phyloP scores from a whole-genome alignment of 164 flowering plant genomes.

The Dillenia turbinata region DNA sequence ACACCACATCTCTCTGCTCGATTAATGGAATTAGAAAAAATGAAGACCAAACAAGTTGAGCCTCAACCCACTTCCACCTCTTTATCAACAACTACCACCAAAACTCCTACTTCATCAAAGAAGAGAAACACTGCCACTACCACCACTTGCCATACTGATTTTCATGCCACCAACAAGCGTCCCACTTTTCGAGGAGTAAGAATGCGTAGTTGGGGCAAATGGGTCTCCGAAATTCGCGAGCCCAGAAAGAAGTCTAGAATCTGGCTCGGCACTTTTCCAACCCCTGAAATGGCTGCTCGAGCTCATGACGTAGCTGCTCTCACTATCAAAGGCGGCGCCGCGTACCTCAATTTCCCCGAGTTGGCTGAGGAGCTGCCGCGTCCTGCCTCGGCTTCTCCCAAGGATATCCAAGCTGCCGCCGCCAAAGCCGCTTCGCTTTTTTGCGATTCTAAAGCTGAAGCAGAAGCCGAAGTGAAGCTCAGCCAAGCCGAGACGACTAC shows the following conservation, averaged over 20 bases:
- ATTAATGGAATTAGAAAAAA: too few relatives aligned
- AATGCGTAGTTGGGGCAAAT: slow-evolving; percentile 34
- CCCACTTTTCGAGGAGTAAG: slow-evolving; percentile 29
- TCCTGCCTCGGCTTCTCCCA: slow-evolving; percentile 29
- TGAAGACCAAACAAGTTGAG: too few relatives aligned
- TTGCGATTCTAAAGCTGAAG: not conserved
- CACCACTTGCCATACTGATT: too few relatives aligned
- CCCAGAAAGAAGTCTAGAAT: slow-evolving; percentile 51
- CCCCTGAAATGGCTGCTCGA: slow-evolving; percentile 57
- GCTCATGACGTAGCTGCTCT: slow-evolving; percentile 57
- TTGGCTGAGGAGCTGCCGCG: slow-evolving; percentile 34
- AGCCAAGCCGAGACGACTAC: not conserved
- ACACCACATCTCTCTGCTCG: too few relatives aligned
- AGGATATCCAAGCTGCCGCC: slow-evolving; percentile 37
- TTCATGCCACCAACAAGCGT: slow-evolving; percentile 4
- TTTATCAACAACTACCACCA: too few relatives aligned
- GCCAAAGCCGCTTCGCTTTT: slow-evolving; percentile 20
- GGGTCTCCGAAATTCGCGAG: slow-evolving; percentile 56
- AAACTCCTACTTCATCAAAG: too few relatives aligned
- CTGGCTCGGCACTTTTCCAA: slow-evolving; percentile 51
- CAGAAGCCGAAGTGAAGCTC: not conserved
- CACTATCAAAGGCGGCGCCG: slow-evolving; percentile 36
- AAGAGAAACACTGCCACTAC: too few relatives aligned
- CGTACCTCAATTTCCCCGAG: slow-evolving; percentile 47
- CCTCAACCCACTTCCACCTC: too few relatives aligned